Evolutionary conservation across 371 early-diverging fungal species (phyloP), one percentile per base, ranked within the genome.

Genomic region (Actinomortierella wolfii): DNA sequence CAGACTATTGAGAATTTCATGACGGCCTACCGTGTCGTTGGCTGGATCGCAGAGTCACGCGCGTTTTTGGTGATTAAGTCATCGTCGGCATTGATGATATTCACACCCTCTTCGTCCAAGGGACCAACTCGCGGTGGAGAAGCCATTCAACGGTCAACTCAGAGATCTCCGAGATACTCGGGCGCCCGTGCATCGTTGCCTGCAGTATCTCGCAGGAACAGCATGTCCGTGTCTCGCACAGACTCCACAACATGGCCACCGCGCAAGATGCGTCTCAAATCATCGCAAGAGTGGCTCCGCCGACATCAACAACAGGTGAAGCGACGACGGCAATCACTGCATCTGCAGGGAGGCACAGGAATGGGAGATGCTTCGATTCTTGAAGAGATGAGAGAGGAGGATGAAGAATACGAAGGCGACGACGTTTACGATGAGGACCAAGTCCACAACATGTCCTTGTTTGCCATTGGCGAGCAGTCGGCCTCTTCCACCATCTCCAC

Each of bases 1-100:
- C 65, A 58, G 46, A 2, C 57, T 47, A 61, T 71, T 24, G 71
- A 71, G 26, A 45, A 60, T 45, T 49, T 65, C 55, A 57, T 11
- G 20, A 57, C 39, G 66, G 71, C 1, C 6, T 71, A 52, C 54
- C 56, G 4, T 43, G 64, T 11, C 14, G 64, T 15, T 61, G 62
- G 1, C 7, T 68, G 0, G 69, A 68, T 23, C 17, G 17, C 45
- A 8, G 20, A 21, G 8, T 47, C 6, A 21, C 21, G 4, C 3
- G 45, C 15, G 5, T 17, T 45, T 17, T 8, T 45, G 20, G 45
- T n/a, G 8, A 17, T 45, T 17, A n/a, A 17, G 45, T n/a, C 18
- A 45, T 45, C 45, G 15, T 20, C 45, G 41, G 41, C 9, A 41
- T 15, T 20, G 44, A 44, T 15, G 15, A 41, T 15, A 15, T 13